Conservation (phyloP, 108 stramenopile species). For the Nitzschia palea region DNA sequence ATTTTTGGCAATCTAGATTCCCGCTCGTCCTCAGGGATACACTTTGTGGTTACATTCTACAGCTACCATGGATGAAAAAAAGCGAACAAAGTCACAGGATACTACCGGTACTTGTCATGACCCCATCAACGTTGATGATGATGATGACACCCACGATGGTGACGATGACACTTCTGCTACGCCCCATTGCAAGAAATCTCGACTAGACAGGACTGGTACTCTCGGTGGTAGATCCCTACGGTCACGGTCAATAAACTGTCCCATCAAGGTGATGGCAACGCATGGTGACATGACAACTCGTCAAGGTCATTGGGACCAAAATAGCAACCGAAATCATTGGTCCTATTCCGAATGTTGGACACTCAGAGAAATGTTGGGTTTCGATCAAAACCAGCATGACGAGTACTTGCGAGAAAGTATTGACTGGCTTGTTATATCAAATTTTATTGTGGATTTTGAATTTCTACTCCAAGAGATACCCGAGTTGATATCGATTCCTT, state of each 20-base stretch:
- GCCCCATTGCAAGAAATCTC: neutral
- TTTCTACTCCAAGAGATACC: slow-evolving; percentile 59
- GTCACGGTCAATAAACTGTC: neutral
- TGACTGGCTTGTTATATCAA: slow-evolving; percentile 59
- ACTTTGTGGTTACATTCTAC: too few relatives aligned
- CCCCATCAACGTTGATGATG: neutral
- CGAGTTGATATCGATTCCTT: slow-evolving; percentile 52
- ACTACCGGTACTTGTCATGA: too few relatives aligned
- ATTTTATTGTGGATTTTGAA: slow-evolving; percentile 59
- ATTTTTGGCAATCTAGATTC: too few relatives aligned
- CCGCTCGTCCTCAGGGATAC: too few relatives aligned
- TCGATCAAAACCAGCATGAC: slow-evolving; percentile 25
- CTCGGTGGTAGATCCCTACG: neutral
- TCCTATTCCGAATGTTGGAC: slow-evolving; percentile 38
- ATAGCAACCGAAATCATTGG: slow-evolving; percentile 3
- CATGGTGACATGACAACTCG: slow-evolving; percentile 11
- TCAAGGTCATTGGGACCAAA: neutral
- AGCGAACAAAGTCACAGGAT: too few relatives aligned
- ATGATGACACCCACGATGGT: neutral
- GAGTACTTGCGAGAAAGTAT: slow-evolving; percentile 17
- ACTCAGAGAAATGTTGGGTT: slow-evolving; percentile 61
- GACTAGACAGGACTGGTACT: neutral
- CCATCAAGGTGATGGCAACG: slow-evolving; percentile 40
- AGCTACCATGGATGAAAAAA: too few relatives aligned
- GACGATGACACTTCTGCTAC: neutral